Conservation (phyloP, 2,329 filamentous ascomycete genomes). For the Phyllosticta capitalensis region DNA sequence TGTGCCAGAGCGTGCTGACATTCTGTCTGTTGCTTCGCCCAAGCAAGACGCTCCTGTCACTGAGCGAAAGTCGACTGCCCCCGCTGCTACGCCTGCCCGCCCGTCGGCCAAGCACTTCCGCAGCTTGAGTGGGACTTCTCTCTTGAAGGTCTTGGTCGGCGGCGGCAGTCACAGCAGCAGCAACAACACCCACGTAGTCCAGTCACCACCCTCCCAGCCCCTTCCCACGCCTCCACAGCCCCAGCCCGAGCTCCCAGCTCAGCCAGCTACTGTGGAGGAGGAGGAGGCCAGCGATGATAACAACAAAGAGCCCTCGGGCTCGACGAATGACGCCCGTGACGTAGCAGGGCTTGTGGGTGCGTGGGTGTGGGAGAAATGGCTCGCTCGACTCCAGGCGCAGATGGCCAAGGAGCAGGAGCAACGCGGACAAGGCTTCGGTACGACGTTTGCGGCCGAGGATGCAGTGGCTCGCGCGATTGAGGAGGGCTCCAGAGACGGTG, state of each 20-base stretch:
- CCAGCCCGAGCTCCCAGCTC: not conserved
- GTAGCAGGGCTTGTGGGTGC: constrained; percentile 75
- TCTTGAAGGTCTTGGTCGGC: not conserved
- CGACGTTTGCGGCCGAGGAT: not conserved
- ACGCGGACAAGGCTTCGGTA: constrained; percentile 39
- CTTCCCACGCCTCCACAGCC: not conserved
- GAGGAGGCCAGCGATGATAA: constrained; percentile 16
- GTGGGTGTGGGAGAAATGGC: constrained; percentile 95
- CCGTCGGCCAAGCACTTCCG: not conserved
- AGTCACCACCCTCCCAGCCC: not conserved
- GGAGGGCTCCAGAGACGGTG: constrained; percentile 48
- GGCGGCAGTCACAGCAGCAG: not conserved
- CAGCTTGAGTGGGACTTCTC: not conserved
- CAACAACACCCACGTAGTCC: not conserved
- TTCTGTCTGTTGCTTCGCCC: not conserved
- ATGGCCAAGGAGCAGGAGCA: constrained; percentile 56
- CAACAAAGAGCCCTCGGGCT: constrained; percentile 17
- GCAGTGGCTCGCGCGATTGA: constrained; percentile 47
- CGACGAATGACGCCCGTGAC: constrained; percentile 59
- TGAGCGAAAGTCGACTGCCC: not conserved
- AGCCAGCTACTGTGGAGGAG: constrained; percentile 16
- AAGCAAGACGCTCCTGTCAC: not conserved
- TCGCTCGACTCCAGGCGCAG: constrained; percentile 79
- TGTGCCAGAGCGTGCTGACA: not conserved
- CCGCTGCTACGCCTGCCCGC: not conserved